These are phyloP conservation scores for Acephala macrosclerotiorum DNA, from an alignment of 2,329 filamentous ascomycete genomes.

Conservation along the genomic window DNA sequence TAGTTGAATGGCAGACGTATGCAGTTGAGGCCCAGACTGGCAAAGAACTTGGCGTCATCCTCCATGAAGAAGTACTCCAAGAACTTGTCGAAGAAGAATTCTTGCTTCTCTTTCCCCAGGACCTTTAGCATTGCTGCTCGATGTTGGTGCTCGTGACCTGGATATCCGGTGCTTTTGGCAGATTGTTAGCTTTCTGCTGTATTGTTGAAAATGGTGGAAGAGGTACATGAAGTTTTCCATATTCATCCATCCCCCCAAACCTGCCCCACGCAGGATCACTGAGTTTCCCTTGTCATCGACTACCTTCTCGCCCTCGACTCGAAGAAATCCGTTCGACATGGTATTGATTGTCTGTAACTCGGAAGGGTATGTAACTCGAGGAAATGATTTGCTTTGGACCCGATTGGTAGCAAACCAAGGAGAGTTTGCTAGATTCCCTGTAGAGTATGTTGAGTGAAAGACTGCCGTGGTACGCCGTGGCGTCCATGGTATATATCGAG, in stretches of 20 bases:
- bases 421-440: background rate
- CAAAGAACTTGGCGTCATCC: conserved; percentile 64
- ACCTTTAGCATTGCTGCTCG: conserved; percentile 60
- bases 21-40: conserved; percentile 62
- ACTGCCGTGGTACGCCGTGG: background rate
- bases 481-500: background rate
- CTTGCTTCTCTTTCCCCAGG: conserved; percentile 61
- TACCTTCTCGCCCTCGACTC: conserved; percentile 45
- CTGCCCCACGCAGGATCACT: conserved; percentile 49
- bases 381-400: background rate
- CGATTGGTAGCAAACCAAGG: background rate
- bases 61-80: conserved; percentile 62
- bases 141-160: conserved; percentile 64
- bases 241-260: conserved; percentile 52
- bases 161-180: conserved; percentile 56
- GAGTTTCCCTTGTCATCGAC: conserved; percentile 45
- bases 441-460: background rate
- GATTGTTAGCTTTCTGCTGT: conserved; percentile 3
- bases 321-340: conserved; percentile 35
- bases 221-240: conserved; percentile 67
- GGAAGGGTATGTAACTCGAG: background rate
- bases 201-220: background rate
- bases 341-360: background rate
- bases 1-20: conserved; percentile 68
- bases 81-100: conserved; percentile 64